phyloP scores from a whole-genome alignment of 805 yeast species.

The Yamadazyma phyllophila region DNA sequence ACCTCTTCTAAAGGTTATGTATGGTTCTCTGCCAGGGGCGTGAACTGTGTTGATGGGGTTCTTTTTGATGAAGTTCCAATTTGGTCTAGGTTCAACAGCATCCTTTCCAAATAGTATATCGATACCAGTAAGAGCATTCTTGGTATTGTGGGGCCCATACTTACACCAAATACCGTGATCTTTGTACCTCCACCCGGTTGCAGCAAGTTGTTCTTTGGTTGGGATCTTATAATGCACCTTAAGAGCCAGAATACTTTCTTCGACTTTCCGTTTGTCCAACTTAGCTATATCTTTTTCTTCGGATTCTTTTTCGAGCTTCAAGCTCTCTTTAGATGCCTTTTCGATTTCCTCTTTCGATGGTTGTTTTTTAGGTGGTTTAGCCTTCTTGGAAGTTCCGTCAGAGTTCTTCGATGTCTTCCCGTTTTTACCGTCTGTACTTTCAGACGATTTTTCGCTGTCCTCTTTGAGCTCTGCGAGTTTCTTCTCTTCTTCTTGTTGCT shows the following conservation, averaged over 20 bases:
- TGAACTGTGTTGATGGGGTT: conserved; percentile 23
- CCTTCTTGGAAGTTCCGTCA: neutral
- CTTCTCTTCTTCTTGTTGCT: conserved; percentile 5
- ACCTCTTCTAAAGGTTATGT: conserved; percentile 36
- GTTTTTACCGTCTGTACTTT: neutral
- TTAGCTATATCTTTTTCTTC: conserved; percentile 3
- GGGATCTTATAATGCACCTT: conserved; percentile 23
- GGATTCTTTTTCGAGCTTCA: conserved; percentile 3
- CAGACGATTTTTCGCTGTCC: conserved; percentile 4
- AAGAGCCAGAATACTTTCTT: conserved; percentile 5
- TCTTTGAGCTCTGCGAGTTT: conserved; percentile 4
- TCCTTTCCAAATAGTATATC: conserved; percentile 72
- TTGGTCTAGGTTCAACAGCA: conserved; percentile 73
- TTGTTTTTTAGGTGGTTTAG: too few species aligned
- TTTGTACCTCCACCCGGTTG: conserved; percentile 47
- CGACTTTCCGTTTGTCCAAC: conserved; percentile 9
- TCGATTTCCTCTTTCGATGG: too few species aligned
- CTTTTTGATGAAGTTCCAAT: conserved; percentile 50
- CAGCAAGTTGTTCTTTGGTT: conserved; percentile 33
- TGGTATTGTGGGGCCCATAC: conserved; percentile 39
- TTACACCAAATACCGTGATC: conserved; percentile 60
- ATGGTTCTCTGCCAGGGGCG: conserved; percentile 21
- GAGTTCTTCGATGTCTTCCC: neutral
- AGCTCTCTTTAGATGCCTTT: too few species aligned
- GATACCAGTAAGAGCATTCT: conserved; percentile 50